A percentile compares a stretch with the other conserved stretches of the same genome.
phyloP scores from a whole-genome alignment of 257 asterid species.

The Coffea eugenioides region DNA sequence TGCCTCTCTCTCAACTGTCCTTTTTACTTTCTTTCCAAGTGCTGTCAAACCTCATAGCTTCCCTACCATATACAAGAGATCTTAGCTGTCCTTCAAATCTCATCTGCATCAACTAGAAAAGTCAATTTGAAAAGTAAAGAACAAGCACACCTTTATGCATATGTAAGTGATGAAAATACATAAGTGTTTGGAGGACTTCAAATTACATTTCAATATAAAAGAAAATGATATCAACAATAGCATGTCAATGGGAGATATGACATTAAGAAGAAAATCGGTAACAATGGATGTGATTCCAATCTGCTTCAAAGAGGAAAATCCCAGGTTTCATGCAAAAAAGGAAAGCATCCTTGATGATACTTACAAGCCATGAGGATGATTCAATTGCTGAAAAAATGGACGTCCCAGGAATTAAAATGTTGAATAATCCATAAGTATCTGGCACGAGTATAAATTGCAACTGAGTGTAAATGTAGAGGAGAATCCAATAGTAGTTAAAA shows the following conservation, averaged over 20 bases:
- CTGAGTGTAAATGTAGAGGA: background rate
- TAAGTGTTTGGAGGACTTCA: background rate
- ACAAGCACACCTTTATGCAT: background rate
- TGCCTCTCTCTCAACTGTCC: background rate
- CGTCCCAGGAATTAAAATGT: conserved; percentile 38
- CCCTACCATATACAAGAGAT: background rate
- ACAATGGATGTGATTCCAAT: background rate
- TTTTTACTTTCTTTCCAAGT: background rate
- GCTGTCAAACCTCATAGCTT: background rate
- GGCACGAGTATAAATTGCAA: conserved; percentile 20
- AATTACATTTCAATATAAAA: background rate
- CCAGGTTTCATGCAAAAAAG: background rate
- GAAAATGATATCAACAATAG: background rate
- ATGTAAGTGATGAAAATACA: background rate
- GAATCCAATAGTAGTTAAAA: background rate
- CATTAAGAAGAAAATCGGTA: background rate
- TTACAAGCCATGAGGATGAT: conserved; percentile 45
- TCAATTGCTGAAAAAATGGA: conserved; percentile 39
- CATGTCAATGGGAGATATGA: background rate
- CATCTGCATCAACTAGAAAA: background rate
- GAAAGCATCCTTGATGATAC: conserved; percentile 7
- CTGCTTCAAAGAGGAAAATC: background rate
- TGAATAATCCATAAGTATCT: conserved; percentile 47
- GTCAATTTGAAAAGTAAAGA: background rate
- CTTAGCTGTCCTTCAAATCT: background rate